Evolutionary conservation across 495 filamentous ascomycete genomes (phyloP).

Genomic region (Aspergillus saccharolyticus): DNA sequence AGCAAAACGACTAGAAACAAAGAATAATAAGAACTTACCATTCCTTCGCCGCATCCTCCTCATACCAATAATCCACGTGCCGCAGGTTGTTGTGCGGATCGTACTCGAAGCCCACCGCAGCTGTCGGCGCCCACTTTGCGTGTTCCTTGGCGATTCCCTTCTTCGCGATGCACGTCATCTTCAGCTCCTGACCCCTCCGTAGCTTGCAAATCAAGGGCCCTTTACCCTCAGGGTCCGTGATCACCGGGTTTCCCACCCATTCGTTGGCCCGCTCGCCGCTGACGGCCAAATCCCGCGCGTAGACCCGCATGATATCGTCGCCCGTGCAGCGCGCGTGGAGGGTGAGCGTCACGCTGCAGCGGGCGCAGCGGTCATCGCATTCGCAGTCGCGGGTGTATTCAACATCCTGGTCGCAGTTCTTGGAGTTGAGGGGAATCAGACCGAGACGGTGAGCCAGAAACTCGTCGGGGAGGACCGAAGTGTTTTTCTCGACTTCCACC

Average conservation of each 20-base stretch:
- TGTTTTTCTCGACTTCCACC: conserved; percentile 89
- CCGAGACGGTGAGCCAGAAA: conserved; percentile 92
- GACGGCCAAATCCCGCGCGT: conserved; percentile 78
- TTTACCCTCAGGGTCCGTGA: conserved; percentile 70
- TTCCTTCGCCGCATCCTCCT: conserved; percentile 75
- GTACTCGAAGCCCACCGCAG: conserved; percentile 95
- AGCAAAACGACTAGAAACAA: background rate
- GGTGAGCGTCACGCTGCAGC: conserved; percentile 76
- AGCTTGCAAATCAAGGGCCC: conserved; percentile 86
- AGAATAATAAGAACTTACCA: conserved; percentile 61
- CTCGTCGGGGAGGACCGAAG: conserved; percentile 90
- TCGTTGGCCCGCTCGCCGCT: conserved; percentile 57
- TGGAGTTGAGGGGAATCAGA: conserved; percentile 80
- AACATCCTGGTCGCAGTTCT: conserved; percentile 74
- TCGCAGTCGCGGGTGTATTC: conserved; percentile 93
- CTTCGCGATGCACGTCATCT: conserved; percentile 88
- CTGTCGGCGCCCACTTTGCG: conserved; percentile 89
- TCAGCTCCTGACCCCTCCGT: conserved; percentile 78
- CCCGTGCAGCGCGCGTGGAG: conserved; percentile 78
- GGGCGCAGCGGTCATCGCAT: conserved; percentile 87
- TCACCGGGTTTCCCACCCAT: conserved; percentile 79
- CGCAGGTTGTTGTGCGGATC: conserved; percentile 91
- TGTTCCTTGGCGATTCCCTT: conserved; percentile 99
- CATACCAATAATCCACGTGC: conserved; percentile 91
- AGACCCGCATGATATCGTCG: conserved; percentile 82